A percentile compares a stretch with the other conserved stretches of the same genome.
Conservation (phyloP, 345 rosid genomes). For the Rhodamnia argentea region DNA sequence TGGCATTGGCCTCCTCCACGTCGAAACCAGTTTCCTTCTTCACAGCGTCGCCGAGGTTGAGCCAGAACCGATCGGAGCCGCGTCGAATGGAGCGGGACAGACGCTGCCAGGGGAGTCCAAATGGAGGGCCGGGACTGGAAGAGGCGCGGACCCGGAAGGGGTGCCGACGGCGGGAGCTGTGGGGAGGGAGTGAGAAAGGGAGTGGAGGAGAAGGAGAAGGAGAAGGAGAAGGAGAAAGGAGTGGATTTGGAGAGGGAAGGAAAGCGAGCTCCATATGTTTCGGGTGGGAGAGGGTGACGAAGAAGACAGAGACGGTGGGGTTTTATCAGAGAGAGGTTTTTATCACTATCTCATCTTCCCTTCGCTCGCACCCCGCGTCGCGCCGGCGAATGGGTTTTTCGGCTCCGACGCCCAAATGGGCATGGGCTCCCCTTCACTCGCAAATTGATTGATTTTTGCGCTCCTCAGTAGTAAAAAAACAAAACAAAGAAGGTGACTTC, state of each 20-base stretch:
- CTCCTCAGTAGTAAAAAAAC: too few relatives aligned
- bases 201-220: background rate
- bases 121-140: slow-evolving; percentile 27
- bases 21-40: slow-evolving; percentile 70
- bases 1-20: slow-evolving; percentile 29
- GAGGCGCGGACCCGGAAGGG: slow-evolving; percentile 37
- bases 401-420: too few relatives aligned
- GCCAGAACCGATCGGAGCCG: slow-evolving; percentile 44
- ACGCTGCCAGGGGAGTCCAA: slow-evolving; percentile 49
- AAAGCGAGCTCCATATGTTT: background rate
- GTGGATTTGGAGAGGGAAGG: background rate
- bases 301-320: background rate
- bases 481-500: too few relatives aligned
- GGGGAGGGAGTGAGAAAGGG: background rate
- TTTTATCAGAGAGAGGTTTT: background rate
- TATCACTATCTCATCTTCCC: background rate
- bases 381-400: background rate
- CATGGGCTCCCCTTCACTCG: too few relatives aligned
- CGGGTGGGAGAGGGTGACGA: background rate
- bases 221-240: background rate
- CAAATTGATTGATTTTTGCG: too few relatives aligned
- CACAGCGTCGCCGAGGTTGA: slow-evolving; percentile 46
- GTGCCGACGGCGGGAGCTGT: slow-evolving; percentile 8
- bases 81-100: slow-evolving; percentile 31
- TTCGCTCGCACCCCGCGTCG: background rate